Evolutionary conservation across 805 yeast genomes (phyloP).

Genomic region (Starmerella vaccinii): DNA sequence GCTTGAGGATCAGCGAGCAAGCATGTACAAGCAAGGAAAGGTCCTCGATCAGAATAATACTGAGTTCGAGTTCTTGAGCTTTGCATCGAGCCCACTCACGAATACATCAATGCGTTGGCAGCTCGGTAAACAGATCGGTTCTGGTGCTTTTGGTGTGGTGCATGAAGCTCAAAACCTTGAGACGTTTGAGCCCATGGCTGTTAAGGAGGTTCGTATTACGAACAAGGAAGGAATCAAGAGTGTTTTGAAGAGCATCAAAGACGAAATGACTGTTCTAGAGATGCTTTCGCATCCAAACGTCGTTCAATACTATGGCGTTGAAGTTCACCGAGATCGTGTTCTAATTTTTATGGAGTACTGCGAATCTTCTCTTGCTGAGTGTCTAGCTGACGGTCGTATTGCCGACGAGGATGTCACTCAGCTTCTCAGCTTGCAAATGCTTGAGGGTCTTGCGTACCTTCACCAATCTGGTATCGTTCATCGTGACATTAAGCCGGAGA

Average conservation of each 20-base stretch:
- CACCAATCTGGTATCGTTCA: slow-evolving; percentile 95
- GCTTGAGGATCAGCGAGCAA: slow-evolving; percentile 50
- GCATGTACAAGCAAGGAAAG: slow-evolving; percentile 59
- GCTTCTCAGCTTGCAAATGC: slow-evolving; percentile 79
- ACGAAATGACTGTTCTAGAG: slow-evolving; percentile 93
- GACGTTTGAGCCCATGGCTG: slow-evolving; percentile 94
- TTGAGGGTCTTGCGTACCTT: slow-evolving; percentile 88
- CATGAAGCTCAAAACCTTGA: slow-evolving; percentile 86
- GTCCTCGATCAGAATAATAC: slow-evolving; percentile 80
- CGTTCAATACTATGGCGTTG: slow-evolving; percentile 94
- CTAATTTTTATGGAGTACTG: slow-evolving; percentile 96
- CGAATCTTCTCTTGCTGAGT: slow-evolving; percentile 79
- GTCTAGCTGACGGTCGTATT: slow-evolving; percentile 72
- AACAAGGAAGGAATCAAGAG: slow-evolving; percentile 76
- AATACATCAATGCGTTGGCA: slow-evolving; percentile 81
- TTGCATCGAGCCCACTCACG: slow-evolving; percentile 79
- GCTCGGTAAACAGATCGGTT: slow-evolving; percentile 85
- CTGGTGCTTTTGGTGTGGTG: slow-evolving; percentile 92
- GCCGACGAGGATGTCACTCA: slow-evolving; percentile 91
- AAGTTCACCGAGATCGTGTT: slow-evolving; percentile 90
- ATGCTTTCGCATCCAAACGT: slow-evolving; percentile 93
- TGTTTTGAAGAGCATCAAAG: slow-evolving; percentile 79
- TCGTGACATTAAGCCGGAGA: slow-evolving; percentile 93
- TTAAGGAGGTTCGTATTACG: slow-evolving; percentile 85
- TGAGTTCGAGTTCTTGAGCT: slow-evolving; percentile 76